Evolutionary conservation across 352 stramenopile species (phyloP), one percentile per base, ranked within the genome.

Genomic region (Globisporangium polare): DNA sequence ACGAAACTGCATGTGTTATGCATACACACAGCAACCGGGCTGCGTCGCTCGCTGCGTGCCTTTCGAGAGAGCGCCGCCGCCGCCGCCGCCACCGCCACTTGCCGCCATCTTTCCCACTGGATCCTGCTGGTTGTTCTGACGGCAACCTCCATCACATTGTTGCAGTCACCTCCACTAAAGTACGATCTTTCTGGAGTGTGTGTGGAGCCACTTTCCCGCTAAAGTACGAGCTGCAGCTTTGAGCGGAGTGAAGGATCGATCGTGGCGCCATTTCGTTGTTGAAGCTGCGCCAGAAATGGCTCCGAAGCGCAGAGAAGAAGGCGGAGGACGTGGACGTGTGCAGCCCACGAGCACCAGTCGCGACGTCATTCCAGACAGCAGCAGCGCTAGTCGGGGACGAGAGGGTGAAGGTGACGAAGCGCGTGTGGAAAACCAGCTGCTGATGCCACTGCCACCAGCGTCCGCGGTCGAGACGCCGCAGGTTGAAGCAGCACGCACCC

Each of bases 51-150:
- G 10, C 33, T 39, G 9, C 24, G 35, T 45, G 53, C 58, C 58
- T 63, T 63, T 63, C 26, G 58, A 56, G 7, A 63, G 49, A 29
- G 35, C 35, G 15, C 24, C 24, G 42, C 42, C 27, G 18, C 41
- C 13, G 35, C 5, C 22, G 50, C 31, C 27, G 50, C 8, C 45
- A 51, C n/a, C n/a, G n/a, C n/a, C n/a, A n/a, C n/a, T n/a, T 58
- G 22, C 20, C n/a, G 35, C 29, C 27, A 33, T 20, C 18, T 17
- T 47, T n/a, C 18, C 18, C 17, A 20, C 10, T 42, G 8, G 37
- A 43, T 37, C 47, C 9, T n/a, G 15, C 35, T 18, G 22, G 46
- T 45, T 45, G n/a, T 43, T 43, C 12, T 18, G 37, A 17, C 29
- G 29, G 29, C 29, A 33, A 33, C 29, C 29, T n/a, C 29, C 5